Conservation (phyloP, 495 filamentous ascomycete genomes). For the Letharia columbiana region DNA sequence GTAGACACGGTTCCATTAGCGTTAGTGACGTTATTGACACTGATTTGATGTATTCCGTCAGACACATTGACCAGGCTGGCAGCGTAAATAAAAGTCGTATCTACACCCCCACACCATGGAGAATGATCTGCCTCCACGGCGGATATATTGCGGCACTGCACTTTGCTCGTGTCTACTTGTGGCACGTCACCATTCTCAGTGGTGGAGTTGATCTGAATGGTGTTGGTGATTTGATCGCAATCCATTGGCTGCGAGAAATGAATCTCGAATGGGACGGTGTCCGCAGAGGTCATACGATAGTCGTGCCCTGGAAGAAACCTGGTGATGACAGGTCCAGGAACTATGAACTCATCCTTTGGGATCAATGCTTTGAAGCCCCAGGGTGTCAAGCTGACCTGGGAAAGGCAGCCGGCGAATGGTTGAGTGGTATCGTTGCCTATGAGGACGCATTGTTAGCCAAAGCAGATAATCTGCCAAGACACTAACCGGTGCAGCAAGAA, state of each 20-base stretch:
- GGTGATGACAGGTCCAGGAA: conserved; percentile 24
- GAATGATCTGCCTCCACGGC: conserved; percentile 25
- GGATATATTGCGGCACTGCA: conserved; percentile 27
- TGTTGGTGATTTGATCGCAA: conserved; percentile 40
- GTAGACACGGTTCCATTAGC: conserved; percentile 31
- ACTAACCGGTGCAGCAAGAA: not conserved
- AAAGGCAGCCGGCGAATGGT: conserved; percentile 23
- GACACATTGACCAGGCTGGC: conserved; percentile 39
- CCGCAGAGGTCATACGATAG: conserved; percentile 24
- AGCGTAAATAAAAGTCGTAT: conserved; percentile 35
- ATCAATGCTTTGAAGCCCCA: conserved; percentile 25
- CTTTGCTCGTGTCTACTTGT: conserved; percentile 23
- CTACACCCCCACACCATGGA: conserved; percentile 32
- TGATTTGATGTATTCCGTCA: conserved; percentile 41
- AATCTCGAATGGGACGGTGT: conserved; percentile 38
- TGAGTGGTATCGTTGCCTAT: conserved; percentile 21
- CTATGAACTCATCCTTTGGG: conserved; percentile 20
- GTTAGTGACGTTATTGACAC: conserved; percentile 37
- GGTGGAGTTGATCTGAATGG: conserved; percentile 40
- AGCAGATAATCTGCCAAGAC: not conserved
- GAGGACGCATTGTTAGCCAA: conserved; percentile 22
- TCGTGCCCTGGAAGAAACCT: conserved; percentile 26
- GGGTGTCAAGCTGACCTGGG: conserved; percentile 10
- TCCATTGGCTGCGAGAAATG: conserved; percentile 51
- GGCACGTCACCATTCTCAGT: conserved; percentile 26